Evolutionary conservation across 352 stramenopile species (phyloP).

Genomic region (Phytophthora pseudosyringae): DNA sequence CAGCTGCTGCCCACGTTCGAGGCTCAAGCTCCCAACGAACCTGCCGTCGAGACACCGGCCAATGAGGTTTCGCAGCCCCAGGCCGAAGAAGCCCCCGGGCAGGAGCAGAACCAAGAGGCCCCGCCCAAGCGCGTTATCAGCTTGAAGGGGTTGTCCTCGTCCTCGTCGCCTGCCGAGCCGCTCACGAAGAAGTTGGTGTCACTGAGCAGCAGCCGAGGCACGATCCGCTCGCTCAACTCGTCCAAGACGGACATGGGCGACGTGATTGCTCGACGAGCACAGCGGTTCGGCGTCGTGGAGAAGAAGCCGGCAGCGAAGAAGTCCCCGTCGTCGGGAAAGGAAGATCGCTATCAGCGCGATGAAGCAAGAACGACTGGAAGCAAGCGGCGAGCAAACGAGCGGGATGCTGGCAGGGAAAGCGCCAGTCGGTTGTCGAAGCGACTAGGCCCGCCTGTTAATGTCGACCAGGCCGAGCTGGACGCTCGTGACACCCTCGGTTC

Average conservation of each 20-base stretch:
- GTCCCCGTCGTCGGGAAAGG: slow-evolving; percentile 15
- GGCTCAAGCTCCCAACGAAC: slow-evolving; percentile 19
- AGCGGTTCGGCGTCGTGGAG: slow-evolving; percentile 73
- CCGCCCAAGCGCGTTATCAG: slow-evolving; percentile 66
- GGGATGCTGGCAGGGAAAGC: slow-evolving; percentile 29
- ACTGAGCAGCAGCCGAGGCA: slow-evolving; percentile 48
- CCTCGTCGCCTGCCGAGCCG: slow-evolving; percentile 13
- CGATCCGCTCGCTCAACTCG: slow-evolving; percentile 60
- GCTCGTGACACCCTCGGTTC: slow-evolving; percentile 59
- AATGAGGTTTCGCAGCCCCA: slow-evolving; percentile 15
- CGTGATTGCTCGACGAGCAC: slow-evolving; percentile 72
- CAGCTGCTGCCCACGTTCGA: slow-evolving; percentile 61
- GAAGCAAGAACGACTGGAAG: slow-evolving; percentile 29
- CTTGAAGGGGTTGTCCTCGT: slow-evolving; percentile 54
- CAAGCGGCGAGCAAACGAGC: slow-evolving; percentile 35
- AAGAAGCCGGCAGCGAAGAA: slow-evolving; percentile 44
- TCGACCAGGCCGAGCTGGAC: slow-evolving; percentile 80
- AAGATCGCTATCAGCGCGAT: slow-evolving; percentile 31
- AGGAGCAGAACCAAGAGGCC: slow-evolving; percentile 20
- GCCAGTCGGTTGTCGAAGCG: slow-evolving; percentile 49
- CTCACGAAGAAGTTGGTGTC: slow-evolving; percentile 63
- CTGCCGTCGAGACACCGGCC: not conserved
- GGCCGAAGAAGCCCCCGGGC: slow-evolving; percentile 9
- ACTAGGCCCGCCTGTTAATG: slow-evolving; percentile 77
- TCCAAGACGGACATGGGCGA: slow-evolving; percentile 53